phyloP scores from a whole-genome alignment of 371 early-diverging fungal genomes.

The Rhizopus arrhizus region DNA sequence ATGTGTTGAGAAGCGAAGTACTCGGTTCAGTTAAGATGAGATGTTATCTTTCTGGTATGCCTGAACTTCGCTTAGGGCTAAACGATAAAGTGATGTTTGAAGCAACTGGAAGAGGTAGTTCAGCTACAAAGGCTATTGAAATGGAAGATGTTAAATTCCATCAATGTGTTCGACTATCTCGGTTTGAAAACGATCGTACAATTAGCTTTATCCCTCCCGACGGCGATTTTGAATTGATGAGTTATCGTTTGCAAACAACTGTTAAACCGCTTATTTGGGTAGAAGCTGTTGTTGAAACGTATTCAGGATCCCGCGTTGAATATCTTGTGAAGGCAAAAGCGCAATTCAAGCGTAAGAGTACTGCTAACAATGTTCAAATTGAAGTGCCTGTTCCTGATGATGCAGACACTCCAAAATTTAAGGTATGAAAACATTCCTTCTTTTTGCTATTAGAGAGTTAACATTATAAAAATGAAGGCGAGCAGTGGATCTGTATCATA shows the following conservation, averaged over 20 bases:
- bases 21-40: constrained; percentile 96
- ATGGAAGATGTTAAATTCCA: constrained; percentile 99
- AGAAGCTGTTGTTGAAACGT: constrained; percentile 91
- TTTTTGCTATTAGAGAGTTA: background rate
- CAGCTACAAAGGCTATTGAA: constrained; percentile 94
- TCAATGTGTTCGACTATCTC: constrained; percentile 95
- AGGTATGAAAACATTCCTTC: constrained; percentile 55
- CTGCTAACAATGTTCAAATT: constrained; percentile 98
- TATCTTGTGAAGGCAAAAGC: constrained; percentile 96
- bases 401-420: constrained; percentile 96
- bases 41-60: constrained; percentile 96
- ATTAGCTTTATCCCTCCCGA: constrained; percentile 93
- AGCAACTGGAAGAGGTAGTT: constrained; percentile 83
- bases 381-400: constrained; percentile 96
- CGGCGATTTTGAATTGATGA: constrained; percentile 99
- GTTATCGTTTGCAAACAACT: constrained; percentile 86
- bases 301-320: constrained; percentile 92
- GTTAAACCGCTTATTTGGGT: constrained; percentile 97
- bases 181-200: constrained; percentile 96
- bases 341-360: constrained; percentile 95
- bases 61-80: constrained; percentile 95
- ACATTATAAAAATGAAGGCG: constrained; percentile 41
- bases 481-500: constrained; percentile 91
- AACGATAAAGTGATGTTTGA: constrained; percentile 99
- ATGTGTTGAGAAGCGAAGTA: constrained; percentile 94